A percentile compares a stretch with the other conserved stretches of the same genome.
phyloP scores from a whole-genome alignment of 148 eudicot genomes.

The Fagopyrum esculentum region DNA sequence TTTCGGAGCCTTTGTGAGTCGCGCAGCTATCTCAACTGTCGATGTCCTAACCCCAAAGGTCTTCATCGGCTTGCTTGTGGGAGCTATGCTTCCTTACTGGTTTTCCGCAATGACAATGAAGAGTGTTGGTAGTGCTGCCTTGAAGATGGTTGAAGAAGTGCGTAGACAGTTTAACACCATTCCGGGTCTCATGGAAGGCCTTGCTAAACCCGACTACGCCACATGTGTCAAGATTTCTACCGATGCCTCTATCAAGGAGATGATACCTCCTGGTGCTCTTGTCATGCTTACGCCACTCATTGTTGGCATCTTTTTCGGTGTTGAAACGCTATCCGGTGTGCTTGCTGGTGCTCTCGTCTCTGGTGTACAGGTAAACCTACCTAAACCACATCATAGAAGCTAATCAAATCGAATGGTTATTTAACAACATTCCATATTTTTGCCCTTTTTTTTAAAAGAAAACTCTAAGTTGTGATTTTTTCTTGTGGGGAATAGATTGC shows the following conservation, averaged over 20 bases:
- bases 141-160: constrained; percentile 96
- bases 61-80: constrained; percentile 80
- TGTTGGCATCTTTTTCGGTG: constrained; percentile 80
- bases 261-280: constrained; percentile 89
- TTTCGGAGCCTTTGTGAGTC: constrained; percentile 87
- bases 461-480: too few relatives aligned
- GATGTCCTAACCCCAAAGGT: constrained; percentile 84
- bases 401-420: background rate
- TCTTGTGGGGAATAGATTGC: constrained; percentile 9
- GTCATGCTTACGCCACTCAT: constrained; percentile 91
- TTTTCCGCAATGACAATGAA: constrained; percentile 99
- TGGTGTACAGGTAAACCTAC: constrained; percentile 71
- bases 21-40: constrained; percentile 63
- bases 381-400: background rate
- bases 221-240: constrained; percentile 95
- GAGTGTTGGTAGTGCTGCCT: constrained; percentile 94
- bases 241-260: constrained; percentile 94
- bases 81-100: constrained; percentile 99
- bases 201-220: constrained; percentile 86
- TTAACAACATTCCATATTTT: background rate
- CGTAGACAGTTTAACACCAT: constrained; percentile 90
- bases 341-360: constrained; percentile 90
- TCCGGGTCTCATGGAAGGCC: constrained; percentile 94
- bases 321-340: constrained; percentile 83
- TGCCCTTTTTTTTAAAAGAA: background rate